Evolutionary conservation across 2,329 filamentous ascomycete species (phyloP).

Genomic region (Blastomyces silverae): DNA sequence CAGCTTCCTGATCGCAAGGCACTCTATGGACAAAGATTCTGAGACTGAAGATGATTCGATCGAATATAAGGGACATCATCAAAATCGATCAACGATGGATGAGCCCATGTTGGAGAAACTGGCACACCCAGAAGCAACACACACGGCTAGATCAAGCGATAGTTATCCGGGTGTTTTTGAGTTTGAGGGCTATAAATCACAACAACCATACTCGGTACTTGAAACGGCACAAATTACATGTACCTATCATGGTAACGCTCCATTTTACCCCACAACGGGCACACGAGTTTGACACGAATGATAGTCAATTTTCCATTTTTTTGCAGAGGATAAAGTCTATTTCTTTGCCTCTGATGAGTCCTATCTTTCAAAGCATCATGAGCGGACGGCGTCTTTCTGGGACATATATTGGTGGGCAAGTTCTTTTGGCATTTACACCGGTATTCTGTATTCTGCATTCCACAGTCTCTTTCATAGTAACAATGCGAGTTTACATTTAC

Average conservation of each 20-base stretch:
- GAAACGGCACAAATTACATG: not conserved
- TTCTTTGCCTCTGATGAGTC: not conserved
- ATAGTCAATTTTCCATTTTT: not conserved
- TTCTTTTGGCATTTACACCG: not conserved
- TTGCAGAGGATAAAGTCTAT: not conserved
- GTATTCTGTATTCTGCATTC: not conserved
- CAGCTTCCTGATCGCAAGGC: constrained; percentile 7
- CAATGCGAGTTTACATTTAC: not conserved
- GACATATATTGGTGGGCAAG: not conserved
- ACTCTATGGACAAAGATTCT: constrained; percentile 10
- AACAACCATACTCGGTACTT: not conserved
- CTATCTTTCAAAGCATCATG: not conserved
- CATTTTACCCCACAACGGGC: not conserved
- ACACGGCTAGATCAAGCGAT: not conserved
- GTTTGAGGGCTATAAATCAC: constrained; percentile 2
- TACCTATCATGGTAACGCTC: not conserved
- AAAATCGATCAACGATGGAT: not conserved
- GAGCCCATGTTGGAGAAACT: not conserved
- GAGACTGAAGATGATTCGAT: not conserved
- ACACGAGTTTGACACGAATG: not conserved
- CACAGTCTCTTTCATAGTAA: not conserved
- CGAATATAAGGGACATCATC: not conserved
- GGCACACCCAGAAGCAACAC: not conserved
- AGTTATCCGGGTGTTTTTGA: not conserved
- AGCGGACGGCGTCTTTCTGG: not conserved